Conservation (phyloP, 1,284 basidiomycete genomes). For the Tilletiaria anomala region DNA sequence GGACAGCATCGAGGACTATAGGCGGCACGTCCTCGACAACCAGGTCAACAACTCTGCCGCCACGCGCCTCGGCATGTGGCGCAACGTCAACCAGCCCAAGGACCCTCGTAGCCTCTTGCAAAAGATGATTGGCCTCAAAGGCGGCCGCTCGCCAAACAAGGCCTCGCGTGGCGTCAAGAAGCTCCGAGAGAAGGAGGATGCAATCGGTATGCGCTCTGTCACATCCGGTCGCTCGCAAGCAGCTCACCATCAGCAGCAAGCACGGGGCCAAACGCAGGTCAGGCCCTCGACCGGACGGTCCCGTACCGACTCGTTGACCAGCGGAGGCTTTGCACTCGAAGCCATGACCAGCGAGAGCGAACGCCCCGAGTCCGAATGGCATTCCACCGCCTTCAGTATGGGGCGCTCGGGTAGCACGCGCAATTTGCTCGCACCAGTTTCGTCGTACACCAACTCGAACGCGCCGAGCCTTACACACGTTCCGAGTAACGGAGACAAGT, state of each 20-base stretch:
- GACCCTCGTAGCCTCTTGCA: slow-evolving; percentile 65
- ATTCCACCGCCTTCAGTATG: slow-evolving; percentile 5
- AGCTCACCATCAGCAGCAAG: too few species aligned
- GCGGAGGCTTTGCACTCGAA: too few species aligned
- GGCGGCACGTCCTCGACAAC: slow-evolving; percentile 69
- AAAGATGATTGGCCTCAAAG: slow-evolving; percentile 54
- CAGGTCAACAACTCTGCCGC: slow-evolving; percentile 79
- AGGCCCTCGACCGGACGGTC: too few species aligned
- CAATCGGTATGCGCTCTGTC: slow-evolving; percentile 25
- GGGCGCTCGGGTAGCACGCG: slow-evolving; percentile 2
- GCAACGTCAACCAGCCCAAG: slow-evolving; percentile 70
- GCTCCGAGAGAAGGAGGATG: slow-evolving; percentile 66
- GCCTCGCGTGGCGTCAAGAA: slow-evolving; percentile 60
- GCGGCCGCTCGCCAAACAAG: slow-evolving; percentile 10
- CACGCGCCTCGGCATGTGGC: slow-evolving; percentile 68
- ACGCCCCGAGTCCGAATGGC: neutral
- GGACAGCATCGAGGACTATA: slow-evolving; percentile 86
- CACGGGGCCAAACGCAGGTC: too few species aligned
- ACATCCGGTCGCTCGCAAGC: too few species aligned
- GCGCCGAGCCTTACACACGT: neutral
- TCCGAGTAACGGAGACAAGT: neutral
- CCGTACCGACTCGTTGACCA: too few species aligned
- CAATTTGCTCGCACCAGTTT: neutral
- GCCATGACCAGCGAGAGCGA: too few species aligned
- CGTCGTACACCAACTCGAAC: neutral